These are phyloP conservation scores for Stagonosporopsis chrysanthemi DNA, from an alignment of 2,329 filamentous ascomycete species.

Conservation along the genomic window DNA sequence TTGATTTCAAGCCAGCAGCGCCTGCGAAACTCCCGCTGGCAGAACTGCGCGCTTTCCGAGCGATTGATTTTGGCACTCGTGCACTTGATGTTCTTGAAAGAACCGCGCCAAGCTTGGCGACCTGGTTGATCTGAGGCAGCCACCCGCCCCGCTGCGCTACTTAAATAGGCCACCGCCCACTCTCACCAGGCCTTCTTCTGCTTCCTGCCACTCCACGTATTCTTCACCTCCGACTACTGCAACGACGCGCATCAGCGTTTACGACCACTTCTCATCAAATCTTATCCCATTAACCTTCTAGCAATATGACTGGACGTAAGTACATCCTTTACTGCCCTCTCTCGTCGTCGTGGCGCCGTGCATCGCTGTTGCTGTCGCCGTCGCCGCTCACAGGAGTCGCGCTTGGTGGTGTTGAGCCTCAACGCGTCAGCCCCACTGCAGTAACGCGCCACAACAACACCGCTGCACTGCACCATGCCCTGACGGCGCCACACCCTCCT, in stretches of 20 bases:
- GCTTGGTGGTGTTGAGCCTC: slow-evolving; percentile 35
- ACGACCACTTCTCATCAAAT: slow-evolving; percentile 11
- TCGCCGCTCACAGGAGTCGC: slow-evolving; percentile 19
- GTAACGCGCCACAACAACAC: slow-evolving; percentile 21
- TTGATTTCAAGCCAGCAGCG: slow-evolving; percentile 4
- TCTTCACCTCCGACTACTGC: slow-evolving; percentile 15
- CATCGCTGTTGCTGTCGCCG: slow-evolving; percentile 20
- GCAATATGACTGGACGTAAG: slow-evolving; percentile 56
- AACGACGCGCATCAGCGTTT: slow-evolving; percentile 6
- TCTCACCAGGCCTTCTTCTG: slow-evolving; percentile 11
- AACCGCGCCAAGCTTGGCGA: slow-evolving; percentile 29
- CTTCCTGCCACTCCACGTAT: slow-evolving; percentile 22
- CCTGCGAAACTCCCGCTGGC: slow-evolving; percentile 11
- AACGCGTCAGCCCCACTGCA: slow-evolving; percentile 30
- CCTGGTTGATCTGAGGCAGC: slow-evolving; percentile 27
- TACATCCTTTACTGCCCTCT: slow-evolving; percentile 27
- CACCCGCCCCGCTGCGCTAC: slow-evolving; percentile 22
- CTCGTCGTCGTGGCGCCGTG: slow-evolving; percentile 22
- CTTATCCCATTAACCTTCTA: slow-evolving; percentile 29
- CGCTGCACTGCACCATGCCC: slow-evolving; percentile 23
- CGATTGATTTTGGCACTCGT: slow-evolving; percentile 8
- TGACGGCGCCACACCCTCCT: slow-evolving; percentile 21
- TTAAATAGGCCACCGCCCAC: slow-evolving; percentile 33
- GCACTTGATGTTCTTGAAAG: slow-evolving; percentile 22
- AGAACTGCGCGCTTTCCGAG: slow-evolving; percentile 3